Percentiles rank a stretch among this genome's conserved stretches.
phyloP scores from a whole-genome alignment of 306 rosid genomes.

The Dalbergia cochinchinensis region DNA sequence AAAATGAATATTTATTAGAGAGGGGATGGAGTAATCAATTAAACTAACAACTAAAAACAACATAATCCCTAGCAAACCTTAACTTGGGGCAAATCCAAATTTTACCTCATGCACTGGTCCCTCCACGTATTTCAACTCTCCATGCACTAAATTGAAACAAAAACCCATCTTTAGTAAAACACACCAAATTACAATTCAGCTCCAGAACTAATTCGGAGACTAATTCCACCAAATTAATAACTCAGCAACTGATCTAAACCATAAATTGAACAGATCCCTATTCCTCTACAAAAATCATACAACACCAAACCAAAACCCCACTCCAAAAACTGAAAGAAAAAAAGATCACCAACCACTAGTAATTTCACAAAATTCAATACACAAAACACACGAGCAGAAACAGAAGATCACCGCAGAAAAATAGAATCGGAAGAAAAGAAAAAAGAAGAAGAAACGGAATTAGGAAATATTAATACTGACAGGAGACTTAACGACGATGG shows the following conservation, averaged over 20 bases:
- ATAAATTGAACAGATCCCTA: constrained; percentile 55
- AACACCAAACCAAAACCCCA: constrained; percentile 33
- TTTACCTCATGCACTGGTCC: neutral
- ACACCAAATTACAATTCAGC: constrained; percentile 34
- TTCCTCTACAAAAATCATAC: constrained; percentile 35
- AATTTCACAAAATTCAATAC: neutral
- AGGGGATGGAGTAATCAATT: no score
- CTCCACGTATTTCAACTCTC: neutral
- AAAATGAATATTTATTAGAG: no score
- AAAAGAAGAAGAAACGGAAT: neutral
- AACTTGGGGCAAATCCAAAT: neutral
- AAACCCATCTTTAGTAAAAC: constrained; percentile 1
- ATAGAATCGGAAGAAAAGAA: neutral
- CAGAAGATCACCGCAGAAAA: constrained; percentile 21
- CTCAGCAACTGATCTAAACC: constrained; percentile 38
- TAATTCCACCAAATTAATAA: constrained; percentile 43
- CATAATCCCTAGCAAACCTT: neutral
- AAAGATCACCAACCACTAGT: neutral
- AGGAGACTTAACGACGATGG: constrained; percentile 68
- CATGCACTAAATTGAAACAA: neutral
- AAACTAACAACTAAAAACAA: neutral
- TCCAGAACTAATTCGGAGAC: constrained; percentile 44
- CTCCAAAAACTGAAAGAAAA: neutral
- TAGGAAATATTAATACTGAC: constrained; percentile 49
- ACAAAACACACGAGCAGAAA: neutral